Evolutionary conservation across 2,329 filamentous ascomycete genomes (phyloP).

Genomic region (Hymenoscyphus occultus): DNA sequence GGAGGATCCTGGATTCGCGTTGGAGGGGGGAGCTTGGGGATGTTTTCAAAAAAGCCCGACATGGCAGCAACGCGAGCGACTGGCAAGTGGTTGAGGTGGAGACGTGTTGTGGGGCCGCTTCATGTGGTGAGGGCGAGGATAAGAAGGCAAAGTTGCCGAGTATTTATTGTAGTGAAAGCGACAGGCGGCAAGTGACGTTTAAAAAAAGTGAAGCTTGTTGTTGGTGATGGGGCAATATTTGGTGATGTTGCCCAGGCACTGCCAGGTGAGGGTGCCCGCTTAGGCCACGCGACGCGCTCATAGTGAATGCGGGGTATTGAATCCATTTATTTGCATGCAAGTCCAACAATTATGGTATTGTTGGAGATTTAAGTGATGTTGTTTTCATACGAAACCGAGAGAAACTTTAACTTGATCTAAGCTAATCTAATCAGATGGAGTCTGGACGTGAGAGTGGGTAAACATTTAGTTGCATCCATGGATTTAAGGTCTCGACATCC

Average conservation of each 20-base stretch:
- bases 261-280: not conserved
- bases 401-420: no score
- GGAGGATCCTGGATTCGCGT: constrained; percentile 46
- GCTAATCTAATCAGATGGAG: no score
- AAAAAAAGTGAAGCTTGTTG: not conserved
- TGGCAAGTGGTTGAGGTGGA: constrained; percentile 23
- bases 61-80: not conserved
- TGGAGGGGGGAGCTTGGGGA: constrained; percentile 27
- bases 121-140: not conserved
- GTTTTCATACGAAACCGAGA: no score
- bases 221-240: not conserved
- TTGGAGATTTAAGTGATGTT: no score
- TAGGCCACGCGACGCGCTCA: not conserved
- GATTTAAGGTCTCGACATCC: not conserved
- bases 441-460: no score
- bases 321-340: not conserved
- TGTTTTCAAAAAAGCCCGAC: constrained; percentile 17
- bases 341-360: not conserved
- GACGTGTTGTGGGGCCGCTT: constrained; percentile 13
- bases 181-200: not conserved
- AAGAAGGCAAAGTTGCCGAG: not conserved
- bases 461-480: no score
- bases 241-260: no score
- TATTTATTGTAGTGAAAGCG: not conserved
- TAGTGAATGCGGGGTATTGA: not conserved